phyloP scores from a whole-genome alignment of 1,284 basidiomycete genomes.

The Dichomitus squalens region DNA sequence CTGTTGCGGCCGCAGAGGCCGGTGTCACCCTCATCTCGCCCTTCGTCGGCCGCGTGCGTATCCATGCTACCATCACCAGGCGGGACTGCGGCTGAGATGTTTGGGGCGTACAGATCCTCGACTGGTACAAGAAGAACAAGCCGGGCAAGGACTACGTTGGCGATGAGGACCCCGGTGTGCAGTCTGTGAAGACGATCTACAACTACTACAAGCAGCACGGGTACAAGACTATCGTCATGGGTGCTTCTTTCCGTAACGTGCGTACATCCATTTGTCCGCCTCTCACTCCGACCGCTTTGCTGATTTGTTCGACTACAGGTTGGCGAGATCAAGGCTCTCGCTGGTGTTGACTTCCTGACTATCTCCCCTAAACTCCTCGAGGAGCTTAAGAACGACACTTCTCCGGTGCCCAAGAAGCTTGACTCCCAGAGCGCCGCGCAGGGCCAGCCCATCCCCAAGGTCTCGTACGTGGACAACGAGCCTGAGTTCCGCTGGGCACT shows the following conservation, averaged over 20 bases:
- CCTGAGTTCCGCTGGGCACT: constrained; percentile 94
- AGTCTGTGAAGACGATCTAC: constrained; percentile 95
- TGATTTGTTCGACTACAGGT: constrained; percentile 43
- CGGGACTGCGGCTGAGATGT: neutral
- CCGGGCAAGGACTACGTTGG: constrained; percentile 84
- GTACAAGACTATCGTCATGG: constrained; percentile 99
- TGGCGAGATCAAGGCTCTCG: constrained; percentile 85
- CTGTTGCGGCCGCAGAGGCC: constrained; percentile 98
- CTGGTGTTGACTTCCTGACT: constrained; percentile 95
- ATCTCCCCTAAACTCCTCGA: constrained; percentile 92
- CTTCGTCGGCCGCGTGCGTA: constrained; percentile 92
- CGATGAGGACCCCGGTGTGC: constrained; percentile 95
- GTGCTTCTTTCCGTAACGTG: constrained; percentile 98
- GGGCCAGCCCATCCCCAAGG: constrained; percentile 74
- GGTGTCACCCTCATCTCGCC: constrained; percentile 98
- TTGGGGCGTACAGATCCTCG: constrained; percentile 69
- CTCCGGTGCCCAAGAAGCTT: constrained; percentile 84
- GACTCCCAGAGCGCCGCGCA: constrained; percentile 53
- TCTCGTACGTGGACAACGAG: constrained; percentile 90
- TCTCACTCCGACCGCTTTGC: constrained; percentile 20
- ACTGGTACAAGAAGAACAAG: constrained; percentile 93
- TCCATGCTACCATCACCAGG: neutral
- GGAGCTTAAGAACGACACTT: constrained; percentile 85
- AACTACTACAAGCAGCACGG: constrained; percentile 99
- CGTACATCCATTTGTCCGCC: constrained; percentile 28